These are phyloP conservation scores for Backusella circina DNA, from an alignment of 192 early-diverging fungal species.

Conservation along the genomic window DNA sequence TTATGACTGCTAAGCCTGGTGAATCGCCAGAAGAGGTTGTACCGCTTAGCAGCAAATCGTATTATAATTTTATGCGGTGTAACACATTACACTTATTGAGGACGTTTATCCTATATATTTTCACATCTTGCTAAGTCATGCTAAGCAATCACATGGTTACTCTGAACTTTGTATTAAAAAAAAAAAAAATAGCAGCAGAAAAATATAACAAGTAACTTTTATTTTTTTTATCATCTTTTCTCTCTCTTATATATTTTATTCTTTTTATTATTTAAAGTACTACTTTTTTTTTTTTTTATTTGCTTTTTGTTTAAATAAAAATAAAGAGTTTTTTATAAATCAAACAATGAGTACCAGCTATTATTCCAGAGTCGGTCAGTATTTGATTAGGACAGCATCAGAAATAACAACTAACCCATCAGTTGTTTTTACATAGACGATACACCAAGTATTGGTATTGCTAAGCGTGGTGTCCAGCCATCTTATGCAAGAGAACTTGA, in stretches of 20 bases:
- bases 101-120: not conserved
- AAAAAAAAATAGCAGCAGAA: no score
- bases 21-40: not conserved
- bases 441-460: constrained; percentile 9
- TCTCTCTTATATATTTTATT: not conserved
- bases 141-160: constrained; percentile 1
- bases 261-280: not conserved
- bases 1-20: not conserved
- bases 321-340: not conserved
- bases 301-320: not conserved
- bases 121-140: not conserved
- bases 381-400: not conserved
- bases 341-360: not conserved
- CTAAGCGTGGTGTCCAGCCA: constrained; percentile 21
- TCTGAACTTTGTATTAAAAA: constrained; percentile 4
- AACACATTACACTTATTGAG: not conserved
- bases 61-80: not conserved
- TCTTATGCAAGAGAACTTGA: constrained; percentile 26
- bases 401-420: not conserved
- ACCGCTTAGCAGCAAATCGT: not conserved
- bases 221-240: not conserved
- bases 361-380: not conserved
- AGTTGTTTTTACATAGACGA: not conserved
- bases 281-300: not conserved
- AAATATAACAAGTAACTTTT: not conserved